Conservation (phyloP, 78 protist species). For the Dictyostelium purpureum region DNA sequence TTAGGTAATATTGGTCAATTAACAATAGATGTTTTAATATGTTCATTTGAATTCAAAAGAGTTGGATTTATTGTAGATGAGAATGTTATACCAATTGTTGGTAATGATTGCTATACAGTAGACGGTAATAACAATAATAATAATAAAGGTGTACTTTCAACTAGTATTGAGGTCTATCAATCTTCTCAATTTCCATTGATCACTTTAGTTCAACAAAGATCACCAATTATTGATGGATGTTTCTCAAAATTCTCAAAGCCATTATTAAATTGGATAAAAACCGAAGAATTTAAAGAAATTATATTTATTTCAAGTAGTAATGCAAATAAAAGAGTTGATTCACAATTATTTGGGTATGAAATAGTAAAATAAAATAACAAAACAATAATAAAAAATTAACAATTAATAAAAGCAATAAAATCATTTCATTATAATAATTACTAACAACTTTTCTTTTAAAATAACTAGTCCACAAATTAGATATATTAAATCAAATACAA, state of each 20-base stretch:
- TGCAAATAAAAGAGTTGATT: slow-evolving; percentile 73
- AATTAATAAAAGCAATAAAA: too few relatives aligned
- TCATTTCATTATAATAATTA: too few relatives aligned
- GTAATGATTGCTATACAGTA: slow-evolving; percentile 56
- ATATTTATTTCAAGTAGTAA: slow-evolving; percentile 67
- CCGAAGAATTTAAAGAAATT: slow-evolving; percentile 9
- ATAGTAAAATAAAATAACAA: too few relatives aligned
- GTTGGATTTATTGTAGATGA: slow-evolving; percentile 55
- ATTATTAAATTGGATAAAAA: slow-evolving; percentile 1
- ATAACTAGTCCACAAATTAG: slow-evolving; percentile 22
- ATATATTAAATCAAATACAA: slow-evolving; percentile 22
- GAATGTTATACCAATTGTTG: slow-evolving; percentile 51
- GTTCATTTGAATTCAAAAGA: slow-evolving; percentile 43
- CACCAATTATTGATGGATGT: slow-evolving; percentile 45
- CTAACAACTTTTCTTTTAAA: too few relatives aligned
- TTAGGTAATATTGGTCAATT: slow-evolving; percentile 67
- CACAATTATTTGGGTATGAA: slow-evolving; percentile 63
- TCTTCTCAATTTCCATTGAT: neutral
- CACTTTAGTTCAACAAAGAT: slow-evolving; percentile 72
- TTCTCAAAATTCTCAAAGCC: slow-evolving; percentile 12
- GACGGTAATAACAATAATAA: neutral
- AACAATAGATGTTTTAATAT: slow-evolving; percentile 31
- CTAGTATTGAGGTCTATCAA: slow-evolving; percentile 57
- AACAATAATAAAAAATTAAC: too few relatives aligned
- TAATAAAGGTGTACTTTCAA: slow-evolving; percentile 22